Conservation (phyloP, 163 green algal species). For the Volvox carteri region DNA sequence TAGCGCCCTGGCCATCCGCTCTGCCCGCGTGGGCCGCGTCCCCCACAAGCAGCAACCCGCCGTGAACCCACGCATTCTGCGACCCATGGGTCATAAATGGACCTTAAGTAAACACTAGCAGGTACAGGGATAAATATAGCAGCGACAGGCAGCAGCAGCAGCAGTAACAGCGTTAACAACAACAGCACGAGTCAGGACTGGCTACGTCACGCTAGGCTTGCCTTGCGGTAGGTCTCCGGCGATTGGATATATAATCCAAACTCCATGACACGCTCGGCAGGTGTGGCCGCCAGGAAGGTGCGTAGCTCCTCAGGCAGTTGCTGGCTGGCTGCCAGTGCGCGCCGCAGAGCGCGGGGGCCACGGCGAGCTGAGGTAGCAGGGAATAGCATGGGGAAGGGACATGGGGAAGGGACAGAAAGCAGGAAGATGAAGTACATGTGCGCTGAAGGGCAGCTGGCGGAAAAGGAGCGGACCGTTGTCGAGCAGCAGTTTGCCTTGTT, state of each 20-base stretch:
- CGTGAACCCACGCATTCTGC: neutral
- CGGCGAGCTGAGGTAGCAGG: neutral
- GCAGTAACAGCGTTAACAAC: too few species aligned
- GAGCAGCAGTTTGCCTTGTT: too few species aligned
- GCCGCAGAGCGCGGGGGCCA: neutral
- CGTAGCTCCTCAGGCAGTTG: neutral
- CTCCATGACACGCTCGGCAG: constrained; percentile 24
- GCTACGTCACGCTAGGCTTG: neutral
- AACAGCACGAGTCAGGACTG: too few species aligned
- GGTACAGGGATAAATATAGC: too few species aligned
- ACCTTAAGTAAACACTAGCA: neutral
- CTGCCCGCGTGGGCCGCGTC: constrained; percentile 12
- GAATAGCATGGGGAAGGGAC: neutral
- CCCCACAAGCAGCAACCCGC: constrained; percentile 7
- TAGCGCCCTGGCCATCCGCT: constrained; percentile 35
- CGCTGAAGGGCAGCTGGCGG: too few species aligned
- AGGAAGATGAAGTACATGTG: too few species aligned
- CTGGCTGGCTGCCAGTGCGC: neutral
- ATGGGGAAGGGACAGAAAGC: too few species aligned
- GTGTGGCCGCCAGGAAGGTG: constrained; percentile 6
- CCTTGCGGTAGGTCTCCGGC: neutral
- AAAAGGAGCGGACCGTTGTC: too few species aligned
- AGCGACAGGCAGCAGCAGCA: too few species aligned
- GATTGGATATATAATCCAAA: neutral
- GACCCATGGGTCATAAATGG: neutral